Conservation (phyloP, 768 basidiomycete genomes). For the Candolleomyces aberdarensis region DNA sequence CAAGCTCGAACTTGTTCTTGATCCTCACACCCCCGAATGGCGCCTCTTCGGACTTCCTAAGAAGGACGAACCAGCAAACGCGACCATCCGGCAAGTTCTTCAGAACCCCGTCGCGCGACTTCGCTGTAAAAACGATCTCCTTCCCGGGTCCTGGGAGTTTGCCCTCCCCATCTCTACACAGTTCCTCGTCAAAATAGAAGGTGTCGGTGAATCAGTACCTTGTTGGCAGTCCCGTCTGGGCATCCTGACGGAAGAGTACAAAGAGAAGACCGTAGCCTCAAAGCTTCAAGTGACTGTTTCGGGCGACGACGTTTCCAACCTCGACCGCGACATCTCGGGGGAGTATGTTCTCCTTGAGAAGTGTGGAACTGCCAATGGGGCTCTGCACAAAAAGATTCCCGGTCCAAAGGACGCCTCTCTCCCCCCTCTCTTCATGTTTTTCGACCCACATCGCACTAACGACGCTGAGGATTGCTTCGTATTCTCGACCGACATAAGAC, state of each 20-base stretch:
- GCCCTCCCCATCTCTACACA: constrained; percentile 61
- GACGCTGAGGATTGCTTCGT: constrained; percentile 78
- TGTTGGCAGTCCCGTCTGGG: constrained; percentile 87
- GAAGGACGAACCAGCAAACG: constrained; percentile 67
- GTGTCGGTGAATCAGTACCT: constrained; percentile 66
- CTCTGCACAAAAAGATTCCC: constrained; percentile 65
- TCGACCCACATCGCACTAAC: constrained; percentile 84
- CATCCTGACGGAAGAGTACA: constrained; percentile 59
- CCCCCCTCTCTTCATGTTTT: constrained; percentile 74
- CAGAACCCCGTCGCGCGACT: constrained; percentile 77
- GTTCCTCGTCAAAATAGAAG: constrained; percentile 60
- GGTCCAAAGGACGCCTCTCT: constrained; percentile 41
- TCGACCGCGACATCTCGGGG: constrained; percentile 84
- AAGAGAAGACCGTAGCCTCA: constrained; percentile 65
- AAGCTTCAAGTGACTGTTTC: constrained; percentile 62
- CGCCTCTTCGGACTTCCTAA: constrained; percentile 74
- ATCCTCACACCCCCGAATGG: constrained; percentile 83
- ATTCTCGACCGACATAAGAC: constrained; percentile 74
- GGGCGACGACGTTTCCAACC: constrained; percentile 36
- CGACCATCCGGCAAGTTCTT: constrained; percentile 66
- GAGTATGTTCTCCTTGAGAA: constrained; percentile 74
- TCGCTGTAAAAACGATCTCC: constrained; percentile 51
- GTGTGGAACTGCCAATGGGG: constrained; percentile 86
- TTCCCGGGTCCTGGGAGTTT: constrained; percentile 76
- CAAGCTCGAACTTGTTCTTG: constrained; percentile 70